These are phyloP conservation scores for Ziziphus jujuba DNA, from an alignment of 306 rosid genomes.

Conservation along the genomic window DNA sequence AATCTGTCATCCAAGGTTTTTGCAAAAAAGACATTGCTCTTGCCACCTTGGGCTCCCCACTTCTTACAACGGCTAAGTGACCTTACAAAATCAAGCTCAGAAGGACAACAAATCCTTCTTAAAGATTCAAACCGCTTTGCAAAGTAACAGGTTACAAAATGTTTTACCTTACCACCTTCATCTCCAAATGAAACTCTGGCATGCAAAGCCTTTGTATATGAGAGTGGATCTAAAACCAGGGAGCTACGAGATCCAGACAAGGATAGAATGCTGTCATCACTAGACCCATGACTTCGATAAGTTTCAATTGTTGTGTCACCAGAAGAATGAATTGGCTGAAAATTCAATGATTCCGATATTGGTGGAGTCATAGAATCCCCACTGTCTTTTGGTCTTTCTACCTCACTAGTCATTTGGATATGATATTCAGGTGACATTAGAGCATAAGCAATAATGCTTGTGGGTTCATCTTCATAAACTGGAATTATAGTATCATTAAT, in stretches of 20 bases:
- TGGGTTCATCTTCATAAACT: conserved; percentile 89
- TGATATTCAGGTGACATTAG: conserved; percentile 61
- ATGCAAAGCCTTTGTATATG: conserved; percentile 65
- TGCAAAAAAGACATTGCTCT: conserved; percentile 96
- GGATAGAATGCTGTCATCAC: conserved; percentile 59
- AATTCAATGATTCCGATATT: conserved; percentile 49
- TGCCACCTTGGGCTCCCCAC: conserved; percentile 99
- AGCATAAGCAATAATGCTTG: conserved; percentile 84
- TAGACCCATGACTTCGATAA: conserved; percentile 54
- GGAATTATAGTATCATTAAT: conserved; percentile 76
- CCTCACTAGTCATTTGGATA: conserved; percentile 53
- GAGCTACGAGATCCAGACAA: conserved; percentile 63
- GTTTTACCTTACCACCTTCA: conserved; percentile 75
- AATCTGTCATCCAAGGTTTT: conserved; percentile 93
- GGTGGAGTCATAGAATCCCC: conserved; percentile 34
- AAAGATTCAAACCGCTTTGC: conserved; percentile 86
- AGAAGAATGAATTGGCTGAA: conserved; percentile 47
- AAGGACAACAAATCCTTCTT: conserved; percentile 83
- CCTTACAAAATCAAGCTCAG: conserved; percentile 80
- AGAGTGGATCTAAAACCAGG: conserved; percentile 53
- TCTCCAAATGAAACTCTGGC: conserved; percentile 81
- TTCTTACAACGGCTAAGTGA: conserved; percentile 94
- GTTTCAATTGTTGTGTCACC: conserved; percentile 58
- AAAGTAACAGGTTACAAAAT: conserved; percentile 71
- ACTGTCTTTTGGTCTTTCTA: conserved; percentile 55